These are phyloP conservation scores for Pichia occidentalis DNA, from an alignment of 805 yeast species.

Conservation along the genomic window DNA sequence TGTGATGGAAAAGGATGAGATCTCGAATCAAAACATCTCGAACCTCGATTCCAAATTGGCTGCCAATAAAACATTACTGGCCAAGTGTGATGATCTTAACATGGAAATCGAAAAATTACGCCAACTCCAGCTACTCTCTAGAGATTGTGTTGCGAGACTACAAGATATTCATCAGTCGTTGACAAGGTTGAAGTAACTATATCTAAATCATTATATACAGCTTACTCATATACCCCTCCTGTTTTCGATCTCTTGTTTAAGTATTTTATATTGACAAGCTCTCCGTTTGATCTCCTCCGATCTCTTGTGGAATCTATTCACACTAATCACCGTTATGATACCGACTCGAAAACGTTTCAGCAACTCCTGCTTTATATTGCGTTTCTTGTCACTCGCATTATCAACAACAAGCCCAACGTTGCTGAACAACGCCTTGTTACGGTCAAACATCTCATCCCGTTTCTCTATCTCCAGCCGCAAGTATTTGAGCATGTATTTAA, in stretches of 20 bases:
- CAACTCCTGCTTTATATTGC: too few species aligned
- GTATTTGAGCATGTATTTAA: slow-evolving; percentile 31
- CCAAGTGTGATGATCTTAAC: slow-evolving; percentile 23
- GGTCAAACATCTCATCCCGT: slow-evolving; percentile 9
- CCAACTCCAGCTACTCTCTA: slow-evolving; percentile 27
- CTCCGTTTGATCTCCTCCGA: slow-evolving; percentile 19
- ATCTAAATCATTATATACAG: neutral
- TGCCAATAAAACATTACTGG: slow-evolving; percentile 16
- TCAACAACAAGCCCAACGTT: slow-evolving; percentile 19
- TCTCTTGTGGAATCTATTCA: slow-evolving; percentile 32
- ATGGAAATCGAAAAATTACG: slow-evolving; percentile 30
- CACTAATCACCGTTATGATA: slow-evolving; percentile 33
- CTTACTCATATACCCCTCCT: neutral
- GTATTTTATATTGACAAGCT: slow-evolving; percentile 18
- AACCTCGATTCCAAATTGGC: slow-evolving; percentile 18
- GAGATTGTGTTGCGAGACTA: slow-evolving; percentile 26
- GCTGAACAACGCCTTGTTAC: slow-evolving; percentile 16
- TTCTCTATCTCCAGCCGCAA: slow-evolving; percentile 23
- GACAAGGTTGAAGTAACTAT: slow-evolving; percentile 12
- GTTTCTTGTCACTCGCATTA: too few species aligned
- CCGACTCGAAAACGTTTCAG: slow-evolving; percentile 27
- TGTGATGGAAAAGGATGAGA: slow-evolving; percentile 21
- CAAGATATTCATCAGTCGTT: slow-evolving; percentile 18
- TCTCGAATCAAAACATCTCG: slow-evolving; percentile 21
- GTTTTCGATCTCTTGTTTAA: slow-evolving; percentile 2